These are phyloP conservation scores for Aspergillus aculeatinus DNA, from an alignment of 2,329 filamentous ascomycete species.

Conservation along the genomic window DNA sequence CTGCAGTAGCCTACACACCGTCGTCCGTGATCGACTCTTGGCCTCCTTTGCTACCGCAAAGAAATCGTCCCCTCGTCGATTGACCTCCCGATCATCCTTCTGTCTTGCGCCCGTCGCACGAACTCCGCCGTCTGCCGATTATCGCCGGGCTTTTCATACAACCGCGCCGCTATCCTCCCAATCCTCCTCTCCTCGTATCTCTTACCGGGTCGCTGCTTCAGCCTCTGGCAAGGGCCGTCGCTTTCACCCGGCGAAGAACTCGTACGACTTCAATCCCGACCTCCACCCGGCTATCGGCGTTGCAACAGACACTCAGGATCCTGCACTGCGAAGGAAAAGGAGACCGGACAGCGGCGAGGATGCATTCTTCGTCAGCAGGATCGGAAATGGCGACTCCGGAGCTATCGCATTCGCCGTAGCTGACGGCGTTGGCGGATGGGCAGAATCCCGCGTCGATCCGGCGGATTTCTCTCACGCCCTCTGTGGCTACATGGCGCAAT, in stretches of 20 bases:
- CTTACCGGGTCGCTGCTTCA: conserved; percentile 71
- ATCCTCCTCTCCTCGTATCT: conserved; percentile 46
- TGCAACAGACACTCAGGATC: conserved; percentile 30
- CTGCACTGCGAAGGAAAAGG: conserved; percentile 59
- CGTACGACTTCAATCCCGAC: conserved; percentile 68
- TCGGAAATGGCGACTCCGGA: conserved; percentile 60
- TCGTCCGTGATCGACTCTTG: conserved; percentile 24
- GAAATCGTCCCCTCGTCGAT: conserved; percentile 12
- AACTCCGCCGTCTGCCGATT: conserved; percentile 5
- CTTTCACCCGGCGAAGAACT: conserved; percentile 67
- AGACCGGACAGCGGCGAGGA: conserved; percentile 86
- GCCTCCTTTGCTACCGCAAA: conserved; percentile 16
- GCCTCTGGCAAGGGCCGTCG: conserved; percentile 70
- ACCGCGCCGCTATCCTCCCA: conserved; percentile 26
- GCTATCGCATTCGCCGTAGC: conserved; percentile 80
- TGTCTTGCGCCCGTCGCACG: conserved; percentile 1
- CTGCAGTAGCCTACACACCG: conserved; percentile 34
- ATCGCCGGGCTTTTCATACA: conserved; percentile 30
- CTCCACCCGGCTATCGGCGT: conserved; percentile 39
- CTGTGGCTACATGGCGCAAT: conserved; percentile 87
- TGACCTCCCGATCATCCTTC: conserved; percentile 11
- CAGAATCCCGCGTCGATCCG: conserved; percentile 86
- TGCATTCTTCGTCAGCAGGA: conserved; percentile 84
- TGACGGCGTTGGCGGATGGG: conserved; percentile 95
- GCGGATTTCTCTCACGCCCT: conserved; percentile 93